A percentile compares a stretch with the other conserved stretches of the same genome.
Evolutionary conservation across 2,329 filamentous ascomycete genomes (phyloP).

Genomic region (Neofusicoccum kwambonambiense): DNA sequence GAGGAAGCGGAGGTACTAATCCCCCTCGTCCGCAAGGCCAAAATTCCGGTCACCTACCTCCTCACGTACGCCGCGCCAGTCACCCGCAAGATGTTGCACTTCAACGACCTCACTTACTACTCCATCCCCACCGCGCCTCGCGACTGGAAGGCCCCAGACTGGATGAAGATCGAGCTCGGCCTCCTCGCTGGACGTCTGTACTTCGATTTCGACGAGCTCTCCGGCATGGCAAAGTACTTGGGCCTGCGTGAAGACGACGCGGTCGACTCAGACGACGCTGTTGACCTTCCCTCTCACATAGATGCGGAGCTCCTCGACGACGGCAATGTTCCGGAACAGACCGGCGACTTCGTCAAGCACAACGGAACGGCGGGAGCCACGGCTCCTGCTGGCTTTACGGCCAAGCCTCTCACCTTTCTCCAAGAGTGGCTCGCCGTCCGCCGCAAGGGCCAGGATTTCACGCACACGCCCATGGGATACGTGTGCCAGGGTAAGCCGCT

Average conservation of each 20-base stretch:
- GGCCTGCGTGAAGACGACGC: conserved; percentile 19
- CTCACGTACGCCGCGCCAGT: conserved; percentile 61
- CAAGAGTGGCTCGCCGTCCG: conserved; percentile 58
- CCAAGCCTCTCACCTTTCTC: conserved; percentile 38
- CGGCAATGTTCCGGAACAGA: neutral
- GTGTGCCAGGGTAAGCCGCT: conserved; percentile 54
- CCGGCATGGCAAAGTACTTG: conserved; percentile 28
- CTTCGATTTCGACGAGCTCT: conserved; percentile 51
- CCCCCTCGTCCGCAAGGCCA: conserved; percentile 34
- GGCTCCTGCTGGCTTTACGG: conserved; percentile 22
- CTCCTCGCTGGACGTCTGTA: conserved; percentile 63
- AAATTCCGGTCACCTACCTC: conserved; percentile 41
- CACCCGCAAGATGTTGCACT: conserved; percentile 59
- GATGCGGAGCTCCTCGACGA: neutral
- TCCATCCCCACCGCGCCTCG: conserved; percentile 49
- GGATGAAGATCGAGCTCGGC: conserved; percentile 59
- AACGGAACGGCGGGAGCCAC: neutral
- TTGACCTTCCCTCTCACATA: neutral
- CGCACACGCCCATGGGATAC: conserved; percentile 60
- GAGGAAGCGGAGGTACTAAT: conserved; percentile 63
- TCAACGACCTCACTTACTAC: conserved; percentile 56
- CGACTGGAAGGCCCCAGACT: conserved; percentile 46
- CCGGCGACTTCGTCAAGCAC: neutral
- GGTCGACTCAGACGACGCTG: neutral
- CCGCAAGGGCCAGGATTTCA: conserved; percentile 57